Percentiles rank a stretch among this genome's conserved stretches.
These are phyloP conservation scores for Lachnellula suecica DNA, from an alignment of 2,329 filamentous ascomycete genomes.

Conservation along the genomic window DNA sequence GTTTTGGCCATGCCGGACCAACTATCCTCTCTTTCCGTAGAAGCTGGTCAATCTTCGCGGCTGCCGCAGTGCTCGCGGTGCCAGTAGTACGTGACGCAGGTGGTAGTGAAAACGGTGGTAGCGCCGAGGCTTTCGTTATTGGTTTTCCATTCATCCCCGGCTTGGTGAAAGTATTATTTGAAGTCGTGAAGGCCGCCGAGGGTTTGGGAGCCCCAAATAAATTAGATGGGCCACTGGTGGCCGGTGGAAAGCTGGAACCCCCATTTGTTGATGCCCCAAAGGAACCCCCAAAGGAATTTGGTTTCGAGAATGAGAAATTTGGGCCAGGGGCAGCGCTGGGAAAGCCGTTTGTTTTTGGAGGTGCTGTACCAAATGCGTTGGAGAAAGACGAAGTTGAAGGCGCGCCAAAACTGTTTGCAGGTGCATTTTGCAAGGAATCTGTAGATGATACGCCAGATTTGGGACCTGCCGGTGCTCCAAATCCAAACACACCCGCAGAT, in stretches of 20 bases:
- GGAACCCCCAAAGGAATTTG: conserved; percentile 6
- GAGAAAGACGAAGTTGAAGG: not conserved
- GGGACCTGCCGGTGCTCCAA: not conserved
- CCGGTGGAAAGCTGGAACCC: not conserved
- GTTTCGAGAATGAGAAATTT: not conserved
- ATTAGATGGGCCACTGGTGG: not conserved
- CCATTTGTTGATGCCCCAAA: conserved; percentile 3
- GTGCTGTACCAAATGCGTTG: conserved; percentile 13
- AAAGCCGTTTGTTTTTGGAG: not conserved
- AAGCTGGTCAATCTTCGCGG: conserved; percentile 50
- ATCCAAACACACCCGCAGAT: not conserved
- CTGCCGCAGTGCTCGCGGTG: conserved; percentile 29
- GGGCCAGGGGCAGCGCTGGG: not conserved
- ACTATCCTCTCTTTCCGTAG: conserved; percentile 48
- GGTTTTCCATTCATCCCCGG: not conserved
- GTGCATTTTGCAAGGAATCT: conserved; percentile 4
- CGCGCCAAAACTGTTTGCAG: not conserved
- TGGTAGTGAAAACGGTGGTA: not conserved
- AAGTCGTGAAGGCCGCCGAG: not conserved
- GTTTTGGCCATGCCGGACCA: conserved; percentile 15
- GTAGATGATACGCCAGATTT: not conserved
- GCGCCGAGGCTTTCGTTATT: not conserved
- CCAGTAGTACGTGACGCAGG: not conserved
- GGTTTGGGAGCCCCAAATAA: conserved; percentile 1
- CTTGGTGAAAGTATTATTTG: not conserved